These are phyloP conservation scores for Xanthoceras sorbifolium DNA, from an alignment of 345 rosid species.

Conservation along the genomic window DNA sequence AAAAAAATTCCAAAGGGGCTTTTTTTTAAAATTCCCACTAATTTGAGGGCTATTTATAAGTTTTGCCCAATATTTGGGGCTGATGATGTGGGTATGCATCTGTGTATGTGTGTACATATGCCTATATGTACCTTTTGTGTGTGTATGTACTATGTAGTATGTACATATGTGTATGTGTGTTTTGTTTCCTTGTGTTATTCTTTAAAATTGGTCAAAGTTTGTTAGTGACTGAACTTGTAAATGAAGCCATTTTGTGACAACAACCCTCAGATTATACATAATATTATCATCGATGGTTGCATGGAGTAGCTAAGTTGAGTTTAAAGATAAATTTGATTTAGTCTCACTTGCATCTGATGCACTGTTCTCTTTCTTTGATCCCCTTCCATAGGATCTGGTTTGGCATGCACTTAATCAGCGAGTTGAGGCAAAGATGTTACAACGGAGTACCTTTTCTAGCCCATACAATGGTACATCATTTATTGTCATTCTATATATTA, in stretches of 20 bases:
- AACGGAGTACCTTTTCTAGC: slow-evolving; percentile 33
- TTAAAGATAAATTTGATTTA: background rate
- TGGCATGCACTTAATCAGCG: slow-evolving; percentile 46
- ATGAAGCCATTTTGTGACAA: background rate
- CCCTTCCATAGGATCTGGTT: slow-evolving; percentile 43
- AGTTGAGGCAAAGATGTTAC: slow-evolving; percentile 56
- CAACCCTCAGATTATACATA: background rate
- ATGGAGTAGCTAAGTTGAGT: slow-evolving; percentile 5
- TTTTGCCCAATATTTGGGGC: background rate
- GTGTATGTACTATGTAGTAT: too few relatives aligned
- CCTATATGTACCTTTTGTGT: background rate
- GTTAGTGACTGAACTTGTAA: background rate
- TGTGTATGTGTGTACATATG: background rate
- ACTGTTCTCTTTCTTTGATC: background rate
- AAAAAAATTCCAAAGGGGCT: too few relatives aligned
- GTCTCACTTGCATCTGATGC: background rate
- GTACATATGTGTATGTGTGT: background rate
- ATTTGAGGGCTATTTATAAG: too few relatives aligned
- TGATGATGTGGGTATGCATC: background rate
- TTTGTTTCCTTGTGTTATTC: background rate
- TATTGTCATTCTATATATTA: background rate
- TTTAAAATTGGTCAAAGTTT: background rate
- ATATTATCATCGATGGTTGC: background rate
- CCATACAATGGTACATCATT: slow-evolving; percentile 44
- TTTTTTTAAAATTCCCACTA: too few relatives aligned